Evolutionary conservation across 106 monocot genomes (phyloP).

Genomic region (Dendrobium chrysotoxum): DNA sequence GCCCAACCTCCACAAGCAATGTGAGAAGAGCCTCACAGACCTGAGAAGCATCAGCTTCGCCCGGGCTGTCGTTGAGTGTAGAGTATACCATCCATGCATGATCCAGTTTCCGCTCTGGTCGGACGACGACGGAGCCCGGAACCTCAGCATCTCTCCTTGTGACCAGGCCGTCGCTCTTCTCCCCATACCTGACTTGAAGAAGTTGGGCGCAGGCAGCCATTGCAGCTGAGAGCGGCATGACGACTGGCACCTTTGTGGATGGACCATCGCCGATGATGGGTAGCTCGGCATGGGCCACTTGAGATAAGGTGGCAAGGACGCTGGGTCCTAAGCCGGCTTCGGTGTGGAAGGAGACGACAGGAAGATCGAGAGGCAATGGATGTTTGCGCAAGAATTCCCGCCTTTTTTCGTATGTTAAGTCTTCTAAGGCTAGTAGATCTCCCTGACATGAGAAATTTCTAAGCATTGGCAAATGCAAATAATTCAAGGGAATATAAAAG

Average conservation of each 20-base stretch:
- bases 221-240: slow-evolving; percentile 66
- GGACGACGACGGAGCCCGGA: slow-evolving; percentile 64
- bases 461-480: background rate
- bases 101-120: slow-evolving; percentile 57
- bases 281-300: slow-evolving; percentile 69
- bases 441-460: slow-evolving; percentile 33
- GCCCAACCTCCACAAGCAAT: slow-evolving; percentile 69
- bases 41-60: slow-evolving; percentile 61
- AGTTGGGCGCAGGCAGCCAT: slow-evolving; percentile 68
- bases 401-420: slow-evolving; percentile 67
- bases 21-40: slow-evolving; percentile 82
- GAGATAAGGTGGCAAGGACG: slow-evolving; percentile 58
- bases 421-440: slow-evolving; percentile 66
- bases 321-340: slow-evolving; percentile 51
- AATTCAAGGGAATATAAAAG: background rate
- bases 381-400: slow-evolving; percentile 53
- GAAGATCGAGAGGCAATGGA: slow-evolving; percentile 54
- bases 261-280: slow-evolving; percentile 33
- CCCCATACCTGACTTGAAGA: slow-evolving; percentile 62
- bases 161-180: slow-evolving; percentile 77
- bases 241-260: slow-evolving; percentile 56
- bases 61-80: slow-evolving; percentile 40
- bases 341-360: slow-evolving; percentile 79
- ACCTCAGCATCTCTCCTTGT: slow-evolving; percentile 76
- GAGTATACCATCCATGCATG: slow-evolving; percentile 94